Evolutionary conservation across 148 eudicot genomes (phyloP).

Genomic region (Pharnaceum exiguum): DNA sequence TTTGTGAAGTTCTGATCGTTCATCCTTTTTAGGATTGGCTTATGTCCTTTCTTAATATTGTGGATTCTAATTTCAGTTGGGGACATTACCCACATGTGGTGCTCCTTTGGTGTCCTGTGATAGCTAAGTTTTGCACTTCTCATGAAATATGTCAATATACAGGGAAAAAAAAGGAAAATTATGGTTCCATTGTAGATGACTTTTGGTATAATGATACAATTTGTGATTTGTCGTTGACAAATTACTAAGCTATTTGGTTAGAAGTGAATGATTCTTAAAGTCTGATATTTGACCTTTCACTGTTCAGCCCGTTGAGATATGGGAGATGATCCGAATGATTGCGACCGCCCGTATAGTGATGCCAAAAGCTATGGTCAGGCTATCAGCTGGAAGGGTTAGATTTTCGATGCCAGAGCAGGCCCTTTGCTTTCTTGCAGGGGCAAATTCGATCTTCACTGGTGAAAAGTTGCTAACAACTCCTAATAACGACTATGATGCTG

Average conservation of each 20-base stretch:
- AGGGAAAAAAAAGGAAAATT: too few relatives aligned
- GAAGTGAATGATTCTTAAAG: neutral
- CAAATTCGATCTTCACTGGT: conserved; percentile 95
- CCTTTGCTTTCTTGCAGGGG: conserved; percentile 94
- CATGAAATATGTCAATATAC: too few relatives aligned
- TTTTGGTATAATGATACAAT: neutral
- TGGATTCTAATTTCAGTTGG: too few relatives aligned
- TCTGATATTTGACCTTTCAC: neutral
- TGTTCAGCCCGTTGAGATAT: conserved; percentile 86
- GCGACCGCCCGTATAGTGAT: conserved; percentile 90
- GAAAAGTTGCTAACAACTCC: conserved; percentile 93
- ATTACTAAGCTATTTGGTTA: neutral
- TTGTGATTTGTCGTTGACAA: too few relatives aligned
- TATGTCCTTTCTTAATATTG: too few relatives aligned
- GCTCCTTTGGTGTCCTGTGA: too few relatives aligned
- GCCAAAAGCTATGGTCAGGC: conserved; percentile 94
- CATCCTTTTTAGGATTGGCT: too few relatives aligned
- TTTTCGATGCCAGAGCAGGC: conserved; percentile 91
- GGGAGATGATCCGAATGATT: conserved; percentile 99
- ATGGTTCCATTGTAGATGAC: neutral
- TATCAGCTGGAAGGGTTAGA: conserved; percentile 90
- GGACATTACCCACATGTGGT: too few relatives aligned
- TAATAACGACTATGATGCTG: conserved; percentile 87
- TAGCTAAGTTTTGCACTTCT: too few relatives aligned
- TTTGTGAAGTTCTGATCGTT: too few relatives aligned